Evolutionary conservation across 257 asterid genomes (phyloP).

Genomic region (Schizonepeta tenuifolia): DNA sequence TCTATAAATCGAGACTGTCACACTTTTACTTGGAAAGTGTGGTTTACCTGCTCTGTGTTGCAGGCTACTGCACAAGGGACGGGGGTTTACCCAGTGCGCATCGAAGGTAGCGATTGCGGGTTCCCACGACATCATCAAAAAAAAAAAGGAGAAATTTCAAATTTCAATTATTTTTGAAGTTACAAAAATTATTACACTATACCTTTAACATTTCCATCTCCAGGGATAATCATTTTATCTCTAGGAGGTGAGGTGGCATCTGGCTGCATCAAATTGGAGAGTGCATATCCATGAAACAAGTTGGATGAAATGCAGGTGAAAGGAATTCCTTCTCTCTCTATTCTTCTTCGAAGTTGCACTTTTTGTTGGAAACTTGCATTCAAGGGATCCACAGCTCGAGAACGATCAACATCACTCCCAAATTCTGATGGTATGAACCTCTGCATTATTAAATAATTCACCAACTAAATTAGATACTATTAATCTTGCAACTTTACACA

Average conservation of each 20-base stretch:
- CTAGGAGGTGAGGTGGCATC: constrained; percentile 54
- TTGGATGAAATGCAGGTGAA: constrained; percentile 47
- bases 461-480: too few relatives aligned
- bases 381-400: constrained; percentile 61
- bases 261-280: constrained; percentile 47
- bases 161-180: too few relatives aligned
- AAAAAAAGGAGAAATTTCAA: too few relatives aligned
- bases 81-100: too few relatives aligned
- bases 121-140: too few relatives aligned
- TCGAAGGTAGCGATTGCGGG: too few relatives aligned
- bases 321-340: constrained; percentile 62
- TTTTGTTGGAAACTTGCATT: constrained; percentile 45
- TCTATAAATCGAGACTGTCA: too few relatives aligned
- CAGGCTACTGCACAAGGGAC: too few relatives aligned
- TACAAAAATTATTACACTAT: too few relatives aligned
- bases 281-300: constrained; percentile 55
- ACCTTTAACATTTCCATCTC: constrained; percentile 76
- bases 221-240: constrained; percentile 50
- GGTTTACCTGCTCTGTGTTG: too few relatives aligned
- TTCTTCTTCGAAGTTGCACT: constrained; percentile 48
- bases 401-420: constrained; percentile 59
- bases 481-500: too few relatives aligned
- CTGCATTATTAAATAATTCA: constrained; percentile 33
- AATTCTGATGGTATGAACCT: constrained; percentile 79
- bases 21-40: too few relatives aligned